Percentiles rank a stretch among this genome's conserved stretches.
phyloP scores from a whole-genome alignment of 1,284 basidiomycete species.

The Polyporus tsugae region DNA sequence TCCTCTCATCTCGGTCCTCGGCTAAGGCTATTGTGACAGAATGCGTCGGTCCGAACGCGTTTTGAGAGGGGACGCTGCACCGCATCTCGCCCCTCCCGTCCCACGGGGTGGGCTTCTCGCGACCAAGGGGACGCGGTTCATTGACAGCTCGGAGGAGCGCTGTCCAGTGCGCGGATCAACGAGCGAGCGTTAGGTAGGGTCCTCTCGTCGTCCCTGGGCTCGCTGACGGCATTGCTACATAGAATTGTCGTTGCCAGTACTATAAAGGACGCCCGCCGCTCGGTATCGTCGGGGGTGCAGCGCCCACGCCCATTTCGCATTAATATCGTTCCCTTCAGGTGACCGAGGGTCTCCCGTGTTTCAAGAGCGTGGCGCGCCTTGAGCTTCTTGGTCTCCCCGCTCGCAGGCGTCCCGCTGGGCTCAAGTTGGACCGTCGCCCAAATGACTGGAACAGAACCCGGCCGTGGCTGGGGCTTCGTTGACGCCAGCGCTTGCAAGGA shows the following conservation, averaged over 20 bases:
- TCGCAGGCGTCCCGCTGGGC: not conserved
- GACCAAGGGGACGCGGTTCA: not conserved
- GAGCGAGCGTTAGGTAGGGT: not conserved
- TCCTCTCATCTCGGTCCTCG: not conserved
- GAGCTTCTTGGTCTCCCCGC: not conserved
- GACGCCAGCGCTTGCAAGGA: not conserved
- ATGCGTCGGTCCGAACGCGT: not conserved
- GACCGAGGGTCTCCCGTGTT: conserved; percentile 1
- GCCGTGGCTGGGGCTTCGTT: not conserved
- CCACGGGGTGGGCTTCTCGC: not conserved
- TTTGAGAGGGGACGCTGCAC: not conserved
- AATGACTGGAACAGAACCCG: not conserved
- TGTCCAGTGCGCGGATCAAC: not conserved
- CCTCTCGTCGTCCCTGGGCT: not conserved
- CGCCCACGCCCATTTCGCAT: conserved; percentile 2
- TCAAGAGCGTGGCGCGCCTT: not conserved
- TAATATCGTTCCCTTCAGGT: not conserved
- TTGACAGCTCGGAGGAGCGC: conserved; percentile 2
- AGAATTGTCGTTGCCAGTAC: not conserved
- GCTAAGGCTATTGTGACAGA: not conserved
- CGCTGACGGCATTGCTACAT: not conserved
- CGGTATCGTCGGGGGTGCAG: not conserved
- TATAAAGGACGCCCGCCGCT: not conserved
- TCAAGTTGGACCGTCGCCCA: not conserved
- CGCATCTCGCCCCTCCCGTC: not conserved